Evolutionary conservation across 2,329 filamentous ascomycete genomes (phyloP), one percentile per base, ranked within the genome.

Genomic region (Colletotrichum cuscutae): DNA sequence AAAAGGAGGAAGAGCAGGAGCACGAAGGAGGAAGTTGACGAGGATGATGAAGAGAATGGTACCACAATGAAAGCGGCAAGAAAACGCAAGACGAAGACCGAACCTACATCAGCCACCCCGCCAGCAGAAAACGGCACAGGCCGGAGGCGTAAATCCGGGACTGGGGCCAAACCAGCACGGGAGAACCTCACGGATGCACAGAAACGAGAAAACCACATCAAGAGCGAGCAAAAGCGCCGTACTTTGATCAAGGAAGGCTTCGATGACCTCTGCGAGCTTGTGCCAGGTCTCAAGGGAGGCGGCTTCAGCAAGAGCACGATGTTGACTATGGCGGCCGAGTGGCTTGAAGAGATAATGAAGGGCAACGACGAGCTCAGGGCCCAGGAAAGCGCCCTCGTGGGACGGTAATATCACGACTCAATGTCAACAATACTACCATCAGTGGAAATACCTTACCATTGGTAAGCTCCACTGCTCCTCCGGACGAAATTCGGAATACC

Each of bases 241-340:
- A 94, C 94, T 30, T 85, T 95, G 59, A 96, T 96, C 78, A 93
- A 95, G 79, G 89, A 93, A 76, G 94, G 94, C 0, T 97, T 96
- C 77, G 93, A 95, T 56, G 93, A 96, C 71, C 84, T 97, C n/a
- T 90, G 90, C 75, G 87, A 90, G 32, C 86, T 97, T 26, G 93
- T 97, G 0, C 95, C 95, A 0, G 92, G 91, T 19, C 86, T 97
- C 12, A 89, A 88, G 68, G 91, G 90, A 30, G 93, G 93, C 9
- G 93, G 93, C 1, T 92, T 95, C 76, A 97, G 94, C 83, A 97
- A 97, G 84, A 95, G 93, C 79, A 92, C 90, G 8, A 92, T 95
- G 80, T 86, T 98, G 52, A 88, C 89, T 22, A 92, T 95, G 82
- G 89, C 94, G 3, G 93, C 91, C 15, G 92, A 94, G 75, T 97